These are phyloP conservation scores for Puccinia polysora DNA, from an alignment of 1,284 basidiomycete genomes.

Conservation along the genomic window DNA sequence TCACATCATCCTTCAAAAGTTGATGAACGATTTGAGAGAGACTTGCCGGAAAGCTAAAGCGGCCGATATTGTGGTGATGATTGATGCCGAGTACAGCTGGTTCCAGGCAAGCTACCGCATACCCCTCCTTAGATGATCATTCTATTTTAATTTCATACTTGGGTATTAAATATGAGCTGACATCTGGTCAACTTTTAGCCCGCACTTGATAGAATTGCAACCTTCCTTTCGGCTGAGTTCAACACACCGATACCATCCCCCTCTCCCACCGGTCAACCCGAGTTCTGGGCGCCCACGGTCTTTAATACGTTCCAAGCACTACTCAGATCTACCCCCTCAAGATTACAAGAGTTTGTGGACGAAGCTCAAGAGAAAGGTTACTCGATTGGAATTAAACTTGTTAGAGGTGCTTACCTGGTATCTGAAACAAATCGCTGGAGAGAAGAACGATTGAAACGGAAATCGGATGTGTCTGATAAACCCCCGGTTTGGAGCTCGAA, in stretches of 20 bases:
- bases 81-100: slow-evolving; percentile 43
- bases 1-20: slow-evolving; percentile 2
- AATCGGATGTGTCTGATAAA: background rate
- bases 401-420: slow-evolving; percentile 32
- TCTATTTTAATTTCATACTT: too few relatives aligned
- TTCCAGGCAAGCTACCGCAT: slow-evolving; percentile 29
- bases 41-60: slow-evolving; percentile 30
- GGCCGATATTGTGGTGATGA: slow-evolving; percentile 26
- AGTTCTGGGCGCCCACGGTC: slow-evolving; percentile 20
- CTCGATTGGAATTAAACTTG: slow-evolving; percentile 37
- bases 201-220: slow-evolving; percentile 32
- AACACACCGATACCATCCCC: background rate
- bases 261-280: background rate
- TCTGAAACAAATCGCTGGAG: slow-evolving; percentile 28
- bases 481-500: slow-evolving; percentile 27
- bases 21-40: slow-evolving; percentile 8
- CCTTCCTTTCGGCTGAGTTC: slow-evolving; percentile 30
- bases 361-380: slow-evolving; percentile 5
- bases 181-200: too few relatives aligned
- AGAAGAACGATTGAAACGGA: background rate
- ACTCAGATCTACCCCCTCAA: slow-evolving; percentile 16
- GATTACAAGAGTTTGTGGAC: slow-evolving; percentile 7
- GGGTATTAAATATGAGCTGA: background rate
- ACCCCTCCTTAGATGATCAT: background rate
- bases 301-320: slow-evolving; percentile 40